Conservation (phyloP, 345 rosid species). For the Ceriops decandra region DNA sequence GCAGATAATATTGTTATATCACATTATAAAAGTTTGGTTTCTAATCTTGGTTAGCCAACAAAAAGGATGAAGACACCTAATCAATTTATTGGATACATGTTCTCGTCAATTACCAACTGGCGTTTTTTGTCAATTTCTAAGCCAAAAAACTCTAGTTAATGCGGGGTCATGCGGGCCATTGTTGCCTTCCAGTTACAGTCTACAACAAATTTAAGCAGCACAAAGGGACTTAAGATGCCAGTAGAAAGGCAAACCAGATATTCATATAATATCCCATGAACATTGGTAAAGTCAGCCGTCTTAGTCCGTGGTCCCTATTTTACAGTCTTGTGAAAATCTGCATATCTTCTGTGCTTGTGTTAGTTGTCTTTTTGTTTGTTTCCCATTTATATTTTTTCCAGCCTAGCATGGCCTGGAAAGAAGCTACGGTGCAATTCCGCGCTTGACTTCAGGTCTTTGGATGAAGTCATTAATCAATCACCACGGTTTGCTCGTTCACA, state of each 20-base stretch:
- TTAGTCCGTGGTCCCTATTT: neutral
- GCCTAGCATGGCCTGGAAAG: neutral
- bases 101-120: no score
- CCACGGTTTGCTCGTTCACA: neutral
- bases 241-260: constrained; percentile 10
- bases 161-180: no score
- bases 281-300: neutral
- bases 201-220: neutral
- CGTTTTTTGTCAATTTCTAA: no score
- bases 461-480: neutral
- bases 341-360: constrained; percentile 4
- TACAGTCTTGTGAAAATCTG: neutral
- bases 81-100: no score
- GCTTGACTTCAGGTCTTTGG: constrained; percentile 20
- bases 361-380: neutral
- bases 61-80: no score
- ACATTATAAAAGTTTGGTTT: no score
- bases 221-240: neutral
- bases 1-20: no score
- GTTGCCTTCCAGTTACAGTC: no score
- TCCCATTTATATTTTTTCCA: neutral
- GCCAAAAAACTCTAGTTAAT: no score
- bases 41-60: no score
- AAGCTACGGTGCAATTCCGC: constrained; percentile 9
- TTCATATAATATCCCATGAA: neutral